phyloP scores from a whole-genome alignment of 2,329 filamentous ascomycete genomes.

The Sporothrix pallida region DNA sequence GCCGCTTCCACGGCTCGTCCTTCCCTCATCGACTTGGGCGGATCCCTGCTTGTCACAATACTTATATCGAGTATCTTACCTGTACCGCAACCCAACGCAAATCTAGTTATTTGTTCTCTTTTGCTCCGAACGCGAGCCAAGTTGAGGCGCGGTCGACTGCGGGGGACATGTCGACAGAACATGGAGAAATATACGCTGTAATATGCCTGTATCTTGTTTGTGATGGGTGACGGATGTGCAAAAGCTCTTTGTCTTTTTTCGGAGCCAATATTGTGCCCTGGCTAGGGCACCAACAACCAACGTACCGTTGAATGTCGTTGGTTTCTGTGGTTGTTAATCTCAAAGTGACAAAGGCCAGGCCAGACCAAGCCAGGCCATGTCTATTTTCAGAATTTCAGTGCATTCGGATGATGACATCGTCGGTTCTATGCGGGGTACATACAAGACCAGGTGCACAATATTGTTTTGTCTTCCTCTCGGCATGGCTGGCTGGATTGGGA shows the following conservation, averaged over 20 bases:
- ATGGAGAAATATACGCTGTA: background rate
- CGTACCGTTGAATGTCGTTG: background rate
- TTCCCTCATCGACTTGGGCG: background rate
- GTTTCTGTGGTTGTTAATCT: background rate
- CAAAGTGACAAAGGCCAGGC: background rate
- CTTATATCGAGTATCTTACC: too few species aligned
- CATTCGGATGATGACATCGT: background rate
- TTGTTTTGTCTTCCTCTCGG: background rate
- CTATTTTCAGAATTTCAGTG: background rate
- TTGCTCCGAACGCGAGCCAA: background rate
- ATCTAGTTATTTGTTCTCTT: background rate
- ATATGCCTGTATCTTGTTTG: too few species aligned
- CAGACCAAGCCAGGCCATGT: background rate
- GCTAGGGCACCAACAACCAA: background rate
- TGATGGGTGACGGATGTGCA: background rate
- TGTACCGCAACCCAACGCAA: too few species aligned
- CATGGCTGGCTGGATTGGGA: background rate
- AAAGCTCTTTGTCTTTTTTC: background rate
- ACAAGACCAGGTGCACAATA: background rate
- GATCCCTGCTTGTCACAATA: background rate
- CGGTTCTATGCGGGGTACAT: background rate
- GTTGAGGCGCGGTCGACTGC: background rate
- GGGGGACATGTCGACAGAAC: background rate
- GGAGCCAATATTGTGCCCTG: constrained; percentile 3
- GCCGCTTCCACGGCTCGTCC: constrained; percentile 9